Percentiles rank a stretch among this genome's conserved stretches.
phyloP scores from a whole-genome alignment of 1,284 basidiomycete genomes.

The Sanghuangporus sanghuang region DNA sequence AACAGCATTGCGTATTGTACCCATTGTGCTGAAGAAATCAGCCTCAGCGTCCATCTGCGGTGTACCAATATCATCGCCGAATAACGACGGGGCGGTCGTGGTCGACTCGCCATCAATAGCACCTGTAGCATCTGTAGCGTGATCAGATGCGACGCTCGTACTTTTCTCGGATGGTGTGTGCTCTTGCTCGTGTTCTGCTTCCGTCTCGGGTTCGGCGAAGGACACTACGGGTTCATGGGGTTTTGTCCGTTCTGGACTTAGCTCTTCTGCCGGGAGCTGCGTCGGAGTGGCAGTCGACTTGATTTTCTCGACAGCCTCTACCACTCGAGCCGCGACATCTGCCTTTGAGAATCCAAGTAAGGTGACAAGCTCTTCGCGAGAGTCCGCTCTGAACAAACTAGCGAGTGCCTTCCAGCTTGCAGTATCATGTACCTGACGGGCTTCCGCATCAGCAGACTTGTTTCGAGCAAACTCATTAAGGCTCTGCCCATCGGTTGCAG shows the following conservation, averaged over 20 bases:
- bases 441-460: slow-evolving; percentile 37
- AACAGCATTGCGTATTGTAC: slow-evolving; percentile 46
- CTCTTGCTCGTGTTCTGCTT: slow-evolving; percentile 39
- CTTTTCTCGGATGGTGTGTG: slow-evolving; percentile 72
- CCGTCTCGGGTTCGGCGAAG: slow-evolving; percentile 59
- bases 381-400: slow-evolving; percentile 87
- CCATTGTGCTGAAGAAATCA: slow-evolving; percentile 89
- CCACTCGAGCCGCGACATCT: slow-evolving; percentile 77
- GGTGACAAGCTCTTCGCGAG: slow-evolving; percentile 85
- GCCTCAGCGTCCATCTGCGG: slow-evolving; percentile 61
- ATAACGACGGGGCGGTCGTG: slow-evolving; percentile 77
- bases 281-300: slow-evolving; percentile 36
- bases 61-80: slow-evolving; percentile 75
- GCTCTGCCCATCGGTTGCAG: slow-evolving; percentile 58
- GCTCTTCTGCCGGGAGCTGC: slow-evolving; percentile 17
- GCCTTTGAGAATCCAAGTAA: slow-evolving; percentile 92
- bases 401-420: slow-evolving; percentile 86
- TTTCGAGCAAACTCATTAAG: slow-evolving; percentile 66
- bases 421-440: slow-evolving; percentile 33
- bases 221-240: slow-evolving; percentile 70
- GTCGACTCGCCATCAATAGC: slow-evolving; percentile 70
- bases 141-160: slow-evolving; percentile 57
- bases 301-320: slow-evolving; percentile 76
- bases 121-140: slow-evolving; percentile 47
- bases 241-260: slow-evolving; percentile 34